Evolutionary conservation across 768 basidiomycete species (phyloP), one percentile per base, ranked within the genome.

Genomic region (Mycena chlorophos): DNA sequence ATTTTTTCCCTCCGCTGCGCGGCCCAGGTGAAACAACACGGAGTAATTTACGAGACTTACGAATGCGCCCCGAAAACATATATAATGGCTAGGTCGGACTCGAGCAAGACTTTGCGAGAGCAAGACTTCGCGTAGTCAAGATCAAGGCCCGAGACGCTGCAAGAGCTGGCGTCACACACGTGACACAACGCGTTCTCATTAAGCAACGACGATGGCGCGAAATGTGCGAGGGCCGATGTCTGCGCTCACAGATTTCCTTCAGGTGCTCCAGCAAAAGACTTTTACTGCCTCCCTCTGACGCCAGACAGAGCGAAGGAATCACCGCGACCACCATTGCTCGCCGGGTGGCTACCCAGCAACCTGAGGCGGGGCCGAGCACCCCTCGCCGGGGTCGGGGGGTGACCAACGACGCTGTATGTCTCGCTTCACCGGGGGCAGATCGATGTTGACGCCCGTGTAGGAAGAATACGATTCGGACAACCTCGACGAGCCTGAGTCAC

Each of bases 211-310:
- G n/a, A 49, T 61, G 59, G 43, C 52, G 10, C 82, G 83, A 67
- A 88, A 88, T 55, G 84, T 93, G 39, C 82, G 87, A 13, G 91
- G 92, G 0, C 91, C 92, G 2, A 84, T 88, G 0, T 92, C 89
- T 20, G 91, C 91, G 0, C 71, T 94, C 13, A 92, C 91, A 30
- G 89, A 91, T 59, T 94, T 88, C 61, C 73, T 94, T 29, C 81
- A 81, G 64, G 91, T 89, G 56, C 26, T 75, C 69, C 23, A n/a
- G 48, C 27, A 5, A 37, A 27, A 22, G 10, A 3, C 40, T 22
- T 42, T 55, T 0, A 40, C 10, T 13, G n/a, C 23, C 2, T 22
- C 48, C n/a, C n/a, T 49, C 43, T 30, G 43, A 31, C 23, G 4
- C 39, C 17, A 39, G 14, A 26, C 54, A 82, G 80, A 75, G 72